Evolutionary conservation across 108 stramenopile species (phyloP), one percentile per base, ranked within the genome.

Genomic region (Pseudonitzschia delicatissima): DNA sequence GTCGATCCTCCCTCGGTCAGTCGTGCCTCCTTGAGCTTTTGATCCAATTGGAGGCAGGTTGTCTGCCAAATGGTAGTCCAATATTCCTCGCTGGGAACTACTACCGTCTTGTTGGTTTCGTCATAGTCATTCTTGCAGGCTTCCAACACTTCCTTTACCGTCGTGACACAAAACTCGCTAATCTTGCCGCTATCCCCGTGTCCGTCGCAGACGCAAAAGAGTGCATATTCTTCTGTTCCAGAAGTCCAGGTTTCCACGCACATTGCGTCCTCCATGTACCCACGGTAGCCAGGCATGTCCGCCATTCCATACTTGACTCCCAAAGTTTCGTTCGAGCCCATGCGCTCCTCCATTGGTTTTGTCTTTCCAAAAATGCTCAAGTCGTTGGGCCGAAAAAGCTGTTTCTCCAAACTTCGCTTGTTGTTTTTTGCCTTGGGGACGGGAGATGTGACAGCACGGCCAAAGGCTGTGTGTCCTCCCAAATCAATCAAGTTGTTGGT

Each of bases 121-220:
- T 13, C 59, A 57, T 35, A 27, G 27, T 32, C 21, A 0, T n/a
- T 52, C 28, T 65, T 62, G 34, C 58, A 28, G 29, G 60, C 44
- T 66, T 60, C 40, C 58, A 80, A 25, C 58, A 80, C 25, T 15
- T 29, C 11, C 62, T 80, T 68, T 13, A 87, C 32, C 2, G 79
- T 67, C 32, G 57, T n/a, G 2, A 87, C 77, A 6, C 91, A 67
- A 62, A 79, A 89, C 9, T 83, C 26, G 13, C 82, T 82, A 0
- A 82, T 80, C 35, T 40, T 35, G 59, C 84, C 86, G 36, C 66
- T 71, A 68, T 90, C 95, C 3, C 92, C 92, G 64, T 97, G 96
- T 11, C 96, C 96, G 74, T 97, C 96, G 67, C 95, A 97, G 8
- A 97, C 93, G 13, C 82, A 89, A 62, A 95, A 86, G 27, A 97